Evolutionary conservation across 2,329 filamentous ascomycete species (phyloP).

Genomic region (Amauroascus verrucosus): DNA sequence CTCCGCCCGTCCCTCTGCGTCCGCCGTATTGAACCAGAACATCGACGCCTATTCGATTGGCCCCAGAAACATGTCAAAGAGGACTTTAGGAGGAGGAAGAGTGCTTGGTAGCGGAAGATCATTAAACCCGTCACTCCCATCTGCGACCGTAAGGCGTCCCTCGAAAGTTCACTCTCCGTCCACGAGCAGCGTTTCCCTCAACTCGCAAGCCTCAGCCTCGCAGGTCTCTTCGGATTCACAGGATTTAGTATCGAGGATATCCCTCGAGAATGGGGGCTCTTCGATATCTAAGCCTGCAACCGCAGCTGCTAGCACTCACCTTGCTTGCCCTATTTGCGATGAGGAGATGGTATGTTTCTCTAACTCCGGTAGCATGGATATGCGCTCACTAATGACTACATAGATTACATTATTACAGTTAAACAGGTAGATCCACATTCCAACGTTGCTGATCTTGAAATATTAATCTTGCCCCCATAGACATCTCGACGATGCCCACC

Average conservation of each 20-base stretch:
- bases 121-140: conserved; percentile 54
- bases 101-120: conserved; percentile 79
- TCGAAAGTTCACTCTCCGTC: conserved; percentile 47
- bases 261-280: conserved; percentile 49
- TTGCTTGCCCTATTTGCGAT: conserved; percentile 94
- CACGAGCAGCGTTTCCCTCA: conserved; percentile 65
- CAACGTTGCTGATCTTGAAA: neutral
- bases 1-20: neutral
- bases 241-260: conserved; percentile 73
- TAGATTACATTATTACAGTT: conserved; percentile 86
- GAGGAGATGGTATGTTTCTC: conserved; percentile 74
- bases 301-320: conserved; percentile 51
- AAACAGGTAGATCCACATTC: conserved; percentile 50
- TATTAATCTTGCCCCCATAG: conserved; percentile 30
- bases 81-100: conserved; percentile 84
- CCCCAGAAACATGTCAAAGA: conserved; percentile 55
- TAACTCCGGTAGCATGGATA: neutral
- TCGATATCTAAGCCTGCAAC: conserved; percentile 39
- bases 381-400: neutral
- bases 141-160: conserved; percentile 31
- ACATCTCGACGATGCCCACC: conserved; percentile 79
- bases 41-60: neutral
- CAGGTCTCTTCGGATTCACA: conserved; percentile 61
- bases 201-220: conserved; percentile 63
- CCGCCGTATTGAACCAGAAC: conserved; percentile 10